These are phyloP conservation scores for Trichoderma koningii DNA, from an alignment of 2,329 filamentous ascomycete genomes.

Conservation along the genomic window DNA sequence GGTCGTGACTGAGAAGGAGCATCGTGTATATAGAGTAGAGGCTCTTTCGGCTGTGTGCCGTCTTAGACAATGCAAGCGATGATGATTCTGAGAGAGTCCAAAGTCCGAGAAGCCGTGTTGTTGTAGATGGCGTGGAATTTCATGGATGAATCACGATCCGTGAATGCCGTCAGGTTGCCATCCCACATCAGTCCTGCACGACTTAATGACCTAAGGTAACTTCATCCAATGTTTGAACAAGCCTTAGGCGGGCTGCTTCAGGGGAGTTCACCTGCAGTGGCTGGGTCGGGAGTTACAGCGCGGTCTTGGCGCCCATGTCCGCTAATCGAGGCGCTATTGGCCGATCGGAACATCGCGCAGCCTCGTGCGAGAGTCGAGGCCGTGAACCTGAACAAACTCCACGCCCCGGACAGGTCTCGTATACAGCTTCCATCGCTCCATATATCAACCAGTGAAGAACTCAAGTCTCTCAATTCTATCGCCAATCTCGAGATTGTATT, in stretches of 20 bases:
- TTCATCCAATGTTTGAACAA: too few relatives aligned
- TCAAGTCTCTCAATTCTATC: too few relatives aligned
- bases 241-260: too few relatives aligned
- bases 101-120: neutral
- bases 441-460: too few relatives aligned
- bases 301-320: neutral
- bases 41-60: neutral
- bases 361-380: neutral
- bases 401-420: too few relatives aligned
- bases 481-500: neutral
- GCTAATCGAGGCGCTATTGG: neutral
- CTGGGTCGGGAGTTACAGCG: too few relatives aligned
- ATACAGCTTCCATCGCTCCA: too few relatives aligned
- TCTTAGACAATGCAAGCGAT: neutral
- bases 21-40: neutral
- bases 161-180: neutral
- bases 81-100: neutral
- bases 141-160: neutral
- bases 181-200: too few relatives aligned
- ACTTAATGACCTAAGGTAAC: too few relatives aligned
- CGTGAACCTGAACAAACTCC: too few relatives aligned
- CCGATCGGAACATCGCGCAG: neutral
- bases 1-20: neutral
- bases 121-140: neutral
- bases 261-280: too few relatives aligned